Evolutionary conservation across 768 basidiomycete genomes (phyloP).

Genomic region (Tulasnella sp.): DNA sequence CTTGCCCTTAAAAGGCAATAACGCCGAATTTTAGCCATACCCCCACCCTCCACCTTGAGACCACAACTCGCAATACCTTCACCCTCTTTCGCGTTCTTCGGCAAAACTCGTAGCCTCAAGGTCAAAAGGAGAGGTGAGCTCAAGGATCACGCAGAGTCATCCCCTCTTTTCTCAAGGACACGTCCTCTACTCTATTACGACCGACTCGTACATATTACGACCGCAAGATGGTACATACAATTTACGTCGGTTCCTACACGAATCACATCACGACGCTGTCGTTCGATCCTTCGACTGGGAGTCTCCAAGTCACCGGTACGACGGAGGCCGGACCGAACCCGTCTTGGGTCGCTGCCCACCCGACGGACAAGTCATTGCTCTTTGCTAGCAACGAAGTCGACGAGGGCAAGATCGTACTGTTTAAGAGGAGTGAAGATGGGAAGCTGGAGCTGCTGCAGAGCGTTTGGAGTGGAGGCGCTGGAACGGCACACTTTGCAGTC

Average conservation of each 20-base stretch:
- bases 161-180: background rate
- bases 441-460: conserved; percentile 40
- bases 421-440: conserved; percentile 45
- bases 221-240: conserved; percentile 14
- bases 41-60: background rate
- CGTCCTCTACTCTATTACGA: background rate
- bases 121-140: background rate
- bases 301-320: conserved; percentile 22
- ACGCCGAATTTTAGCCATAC: background rate
- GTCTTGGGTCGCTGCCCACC: conserved; percentile 64
- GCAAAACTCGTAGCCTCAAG: background rate
- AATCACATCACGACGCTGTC: conserved; percentile 47
- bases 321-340: conserved; percentile 29
- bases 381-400: conserved; percentile 55
- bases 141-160: background rate
- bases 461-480: conserved; percentile 42
- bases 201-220: background rate
- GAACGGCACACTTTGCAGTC: conserved; percentile 54
- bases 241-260: conserved; percentile 30
- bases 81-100: background rate
- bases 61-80: background rate
- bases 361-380: conserved; percentile 43
- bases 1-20: background rate
- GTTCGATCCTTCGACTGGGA: conserved; percentile 48
- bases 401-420: conserved; percentile 50